Evolutionary conservation across 768 basidiomycete genomes (phyloP).

Genomic region (Boletellus ananiceps): DNA sequence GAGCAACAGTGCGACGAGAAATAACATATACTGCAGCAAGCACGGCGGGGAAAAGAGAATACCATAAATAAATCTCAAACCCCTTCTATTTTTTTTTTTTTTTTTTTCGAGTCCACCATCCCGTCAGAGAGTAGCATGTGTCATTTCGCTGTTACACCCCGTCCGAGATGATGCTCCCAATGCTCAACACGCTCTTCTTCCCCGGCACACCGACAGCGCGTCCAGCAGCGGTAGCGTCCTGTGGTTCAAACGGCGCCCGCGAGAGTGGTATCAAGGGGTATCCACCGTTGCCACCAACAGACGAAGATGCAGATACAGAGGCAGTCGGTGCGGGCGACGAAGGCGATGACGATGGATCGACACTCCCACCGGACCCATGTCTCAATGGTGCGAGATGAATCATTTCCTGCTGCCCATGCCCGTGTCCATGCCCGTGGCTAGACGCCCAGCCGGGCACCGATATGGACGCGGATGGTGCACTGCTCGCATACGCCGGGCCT

Average conservation of each 20-base stretch:
- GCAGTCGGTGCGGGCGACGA: conserved; percentile 24
- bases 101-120: too few relatives aligned
- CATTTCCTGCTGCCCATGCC: conserved; percentile 30
- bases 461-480: not conserved
- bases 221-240: conserved; percentile 16
- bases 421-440: conserved; percentile 14
- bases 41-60: too few relatives aligned
- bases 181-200: conserved; percentile 67
- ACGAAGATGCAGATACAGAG: conserved; percentile 5
- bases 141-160: conserved; percentile 11
- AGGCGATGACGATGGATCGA: conserved; percentile 23
- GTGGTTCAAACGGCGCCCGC: conserved; percentile 30
- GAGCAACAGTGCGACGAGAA: too few relatives aligned
- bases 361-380: conserved; percentile 14
- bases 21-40: too few relatives aligned
- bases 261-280: conserved; percentile 30
- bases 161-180: conserved; percentile 67
- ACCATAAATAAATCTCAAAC: too few relatives aligned
- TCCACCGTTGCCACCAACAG: conserved; percentile 6
- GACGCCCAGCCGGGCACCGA: conserved; percentile 17
- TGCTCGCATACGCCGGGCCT: conserved; percentile 4
- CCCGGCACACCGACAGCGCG: conserved; percentile 21
- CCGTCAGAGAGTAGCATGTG: too few relatives aligned
- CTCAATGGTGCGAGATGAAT: conserved; percentile 35
- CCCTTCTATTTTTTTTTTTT: too few relatives aligned